Percentiles rank a stretch among this genome's conserved stretches.
phyloP scores from a whole-genome alignment of 768 basidiomycete species.

The Termitomyces sp. region DNA sequence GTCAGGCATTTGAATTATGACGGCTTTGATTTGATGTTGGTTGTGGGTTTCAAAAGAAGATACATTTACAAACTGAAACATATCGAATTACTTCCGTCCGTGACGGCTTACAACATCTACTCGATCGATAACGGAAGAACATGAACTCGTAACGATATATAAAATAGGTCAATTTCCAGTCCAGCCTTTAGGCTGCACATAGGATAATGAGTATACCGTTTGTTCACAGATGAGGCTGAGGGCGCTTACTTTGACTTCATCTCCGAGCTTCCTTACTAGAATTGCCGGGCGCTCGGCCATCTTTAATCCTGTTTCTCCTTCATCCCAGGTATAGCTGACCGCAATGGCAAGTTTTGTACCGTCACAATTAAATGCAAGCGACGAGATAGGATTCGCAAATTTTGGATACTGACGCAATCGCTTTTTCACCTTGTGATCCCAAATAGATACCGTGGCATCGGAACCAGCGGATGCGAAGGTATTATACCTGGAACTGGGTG shows the following conservation, averaged over 20 bases:
- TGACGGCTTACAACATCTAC: not conserved
- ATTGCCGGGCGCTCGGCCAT: constrained; percentile 57
- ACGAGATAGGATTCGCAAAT: constrained; percentile 68
- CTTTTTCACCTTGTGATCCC: constrained; percentile 98
- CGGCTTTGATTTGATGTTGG: not conserved
- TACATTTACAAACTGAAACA: not conserved
- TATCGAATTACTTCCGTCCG: not conserved
- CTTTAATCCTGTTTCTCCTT: constrained; percentile 69
- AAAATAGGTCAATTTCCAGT: constrained; percentile 8
- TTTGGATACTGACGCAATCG: constrained; percentile 87
- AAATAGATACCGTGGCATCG: constrained; percentile 89
- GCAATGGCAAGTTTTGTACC: constrained; percentile 81
- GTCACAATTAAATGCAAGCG: constrained; percentile 78
- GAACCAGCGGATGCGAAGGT: constrained; percentile 96
- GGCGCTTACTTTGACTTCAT: constrained; percentile 64
- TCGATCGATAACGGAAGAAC: not conserved
- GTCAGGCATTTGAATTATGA: constrained; percentile 2
- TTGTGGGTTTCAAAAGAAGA: not conserved
- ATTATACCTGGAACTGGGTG: constrained; percentile 53
- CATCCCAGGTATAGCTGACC: constrained; percentile 87
- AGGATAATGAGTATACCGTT: not conserved
- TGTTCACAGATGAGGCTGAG: not conserved
- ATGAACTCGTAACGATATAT: not conserved
- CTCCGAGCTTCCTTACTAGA: constrained; percentile 58
- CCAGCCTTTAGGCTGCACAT: constrained; percentile 14